phyloP scores from a whole-genome alignment of 495 filamentous ascomycete species.

The Pseudoneurospora amorphoporcata region DNA sequence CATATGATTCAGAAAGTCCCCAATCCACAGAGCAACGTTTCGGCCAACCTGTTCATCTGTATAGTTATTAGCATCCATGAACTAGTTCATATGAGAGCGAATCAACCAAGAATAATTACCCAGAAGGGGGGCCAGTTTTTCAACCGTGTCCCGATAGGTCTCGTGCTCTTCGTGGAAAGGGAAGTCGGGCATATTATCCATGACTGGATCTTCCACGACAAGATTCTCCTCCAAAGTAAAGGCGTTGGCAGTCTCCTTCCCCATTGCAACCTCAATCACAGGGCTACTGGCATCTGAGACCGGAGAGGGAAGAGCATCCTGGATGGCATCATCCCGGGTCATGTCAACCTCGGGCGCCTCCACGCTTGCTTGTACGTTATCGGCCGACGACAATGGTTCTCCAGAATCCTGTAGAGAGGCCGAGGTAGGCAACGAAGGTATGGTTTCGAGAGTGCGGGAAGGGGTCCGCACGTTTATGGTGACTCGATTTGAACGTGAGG shows the following conservation, averaged over 20 bases:
- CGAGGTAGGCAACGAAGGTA: slow-evolving; percentile 37
- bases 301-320: slow-evolving; percentile 26
- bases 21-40: slow-evolving; percentile 33
- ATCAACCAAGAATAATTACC: background rate
- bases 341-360: slow-evolving; percentile 33
- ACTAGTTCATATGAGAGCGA: background rate
- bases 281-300: slow-evolving; percentile 30
- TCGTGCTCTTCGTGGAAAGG: slow-evolving; percentile 32
- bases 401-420: slow-evolving; percentile 24
- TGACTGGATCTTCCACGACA: slow-evolving; percentile 6
- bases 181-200: slow-evolving; percentile 25
- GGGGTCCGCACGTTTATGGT: slow-evolving; percentile 43
- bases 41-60: slow-evolving; percentile 29
- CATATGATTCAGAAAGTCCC: slow-evolving; percentile 26
- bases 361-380: slow-evolving; percentile 28
- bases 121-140: slow-evolving; percentile 12
- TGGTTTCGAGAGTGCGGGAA: slow-evolving; percentile 24
- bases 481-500: slow-evolving; percentile 37
- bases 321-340: slow-evolving; percentile 11
- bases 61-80: slow-evolving; percentile 17
- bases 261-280: slow-evolving; percentile 21
- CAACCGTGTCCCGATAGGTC: slow-evolving; percentile 26
- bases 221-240: slow-evolving; percentile 8
- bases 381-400: slow-evolving; percentile 6
- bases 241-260: slow-evolving; percentile 22